Evolutionary conservation across 176 grass and related monocot species (phyloP), one percentile per base, ranked within the genome.

Genomic region (Hsuehochloa calcarea): DNA sequence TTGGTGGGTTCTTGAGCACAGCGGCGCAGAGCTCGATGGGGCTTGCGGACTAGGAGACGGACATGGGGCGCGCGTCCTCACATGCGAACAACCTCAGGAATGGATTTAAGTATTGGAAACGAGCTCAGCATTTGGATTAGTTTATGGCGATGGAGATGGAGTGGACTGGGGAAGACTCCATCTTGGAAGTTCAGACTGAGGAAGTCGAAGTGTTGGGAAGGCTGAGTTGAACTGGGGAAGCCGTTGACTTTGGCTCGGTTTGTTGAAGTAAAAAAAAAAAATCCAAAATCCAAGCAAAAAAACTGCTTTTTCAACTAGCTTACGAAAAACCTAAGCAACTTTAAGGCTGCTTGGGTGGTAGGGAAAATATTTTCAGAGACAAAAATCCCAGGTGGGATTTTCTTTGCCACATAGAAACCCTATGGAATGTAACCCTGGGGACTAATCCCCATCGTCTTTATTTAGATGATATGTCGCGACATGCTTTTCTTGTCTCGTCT

Each of bases 111-210:
- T 56, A 47, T 10, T 44, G 35, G 22, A 73, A 44, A 74, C 43
- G 63, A 82, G 45, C 23, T 55, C 46, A 23, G 10, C 35, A 82
- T 61, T 70, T 69, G 13, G 43, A 34, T 49, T 89, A 75, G n/a
- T 86, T 63, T 81, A 65, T 54, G 43, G 69, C 5, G 34, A 31
- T 38, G 76, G 77, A 68, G 68, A 56, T 50, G 60, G 29, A 20
- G 14, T 47, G 41, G 63, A 86, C 54, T 10, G 72, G 46, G 65
- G 72, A 81, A 82, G 55, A 64, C 44, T 56, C 20, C 14, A 86
- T 60, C 84, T 78, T 72, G n/a, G 40, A 79, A 41, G 77, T 20
- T 65, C 41, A 4, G 60, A 34, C 77, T 46, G 59, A 34, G 75
- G 59, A 20, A 31, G 40, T 78, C 4, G 52, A 10, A 38, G 35